Evolutionary conservation across 2,329 filamentous ascomycete species (phyloP).

Genomic region (Stagonosporopsis tanaceti): DNA sequence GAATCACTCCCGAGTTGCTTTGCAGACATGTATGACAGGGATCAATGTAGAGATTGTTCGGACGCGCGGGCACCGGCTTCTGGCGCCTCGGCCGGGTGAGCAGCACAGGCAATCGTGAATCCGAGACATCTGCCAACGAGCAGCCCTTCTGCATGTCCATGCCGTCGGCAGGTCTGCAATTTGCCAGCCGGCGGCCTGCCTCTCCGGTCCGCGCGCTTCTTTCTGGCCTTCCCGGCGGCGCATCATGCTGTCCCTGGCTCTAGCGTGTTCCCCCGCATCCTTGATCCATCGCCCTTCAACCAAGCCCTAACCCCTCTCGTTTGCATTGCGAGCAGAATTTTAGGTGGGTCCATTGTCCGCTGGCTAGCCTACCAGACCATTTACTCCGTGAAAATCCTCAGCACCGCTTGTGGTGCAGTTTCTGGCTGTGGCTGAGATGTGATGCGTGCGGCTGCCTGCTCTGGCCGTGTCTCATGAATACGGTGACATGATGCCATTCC

Average conservation of each 20-base stretch:
- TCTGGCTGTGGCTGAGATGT: constrained; percentile 4
- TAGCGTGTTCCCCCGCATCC: constrained; percentile 34
- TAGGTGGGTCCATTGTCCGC: constrained; percentile 25
- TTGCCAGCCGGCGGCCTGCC: constrained; percentile 16
- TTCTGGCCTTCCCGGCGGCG: constrained; percentile 17
- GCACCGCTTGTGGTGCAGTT: constrained; percentile 19
- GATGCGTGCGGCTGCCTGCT: constrained; percentile 11
- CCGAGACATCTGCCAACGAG: constrained; percentile 1
- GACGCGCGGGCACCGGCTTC: constrained; percentile 13
- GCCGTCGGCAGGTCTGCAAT: constrained; percentile 10
- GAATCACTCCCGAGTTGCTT: constrained; percentile 5
- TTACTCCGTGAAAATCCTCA: neutral
- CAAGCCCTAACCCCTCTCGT: constrained; percentile 25
- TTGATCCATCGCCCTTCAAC: constrained; percentile 15
- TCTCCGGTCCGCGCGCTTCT: constrained; percentile 20
- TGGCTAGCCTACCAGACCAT: constrained; percentile 25
- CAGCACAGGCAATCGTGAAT: constrained; percentile 18
- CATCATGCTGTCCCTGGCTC: constrained; percentile 25
- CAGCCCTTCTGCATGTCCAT: neutral
- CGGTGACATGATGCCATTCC: constrained; percentile 2
- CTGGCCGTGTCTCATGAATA: constrained; percentile 10
- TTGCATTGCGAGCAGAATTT: constrained; percentile 28
- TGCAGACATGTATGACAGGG: neutral
- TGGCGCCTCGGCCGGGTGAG: constrained; percentile 34
- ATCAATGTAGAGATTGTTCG: neutral